Percentiles rank a stretch among this genome's conserved stretches.
These are phyloP conservation scores for Tympanopsis confertula DNA, from an alignment of 2,329 filamentous ascomycete genomes.

Conservation along the genomic window DNA sequence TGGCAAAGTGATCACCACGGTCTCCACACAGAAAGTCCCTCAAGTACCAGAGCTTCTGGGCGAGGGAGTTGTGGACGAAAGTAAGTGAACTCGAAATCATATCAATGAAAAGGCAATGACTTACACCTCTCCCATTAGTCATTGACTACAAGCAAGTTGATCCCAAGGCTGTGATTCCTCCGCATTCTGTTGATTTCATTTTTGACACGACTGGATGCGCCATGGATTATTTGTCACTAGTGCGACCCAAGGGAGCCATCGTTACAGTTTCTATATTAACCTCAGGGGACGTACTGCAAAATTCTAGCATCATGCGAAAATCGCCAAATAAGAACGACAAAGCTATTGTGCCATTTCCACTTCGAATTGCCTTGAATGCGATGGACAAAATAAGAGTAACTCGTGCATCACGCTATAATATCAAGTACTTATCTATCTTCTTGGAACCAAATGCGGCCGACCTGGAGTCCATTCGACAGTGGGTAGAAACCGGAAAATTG, in stretches of 20 bases:
- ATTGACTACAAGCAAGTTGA: conserved; percentile 25
- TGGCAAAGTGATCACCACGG: conserved; percentile 29
- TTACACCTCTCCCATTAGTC: conserved; percentile 9
- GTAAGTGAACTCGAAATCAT: background rate
- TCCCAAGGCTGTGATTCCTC: conserved; percentile 14
- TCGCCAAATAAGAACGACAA: conserved; percentile 8
- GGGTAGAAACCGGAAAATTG: conserved; percentile 15
- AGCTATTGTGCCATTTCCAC: conserved; percentile 11
- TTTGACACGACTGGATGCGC: conserved; percentile 25
- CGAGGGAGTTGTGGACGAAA: conserved; percentile 21
- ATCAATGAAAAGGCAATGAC: conserved; percentile 3
- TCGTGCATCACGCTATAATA: conserved; percentile 18
- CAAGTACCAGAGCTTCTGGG: conserved; percentile 23
- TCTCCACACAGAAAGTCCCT: conserved; percentile 27
- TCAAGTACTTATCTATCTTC: conserved; percentile 23
- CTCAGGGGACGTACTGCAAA: conserved; percentile 20
- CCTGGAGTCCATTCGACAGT: conserved; percentile 14
- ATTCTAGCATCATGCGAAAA: conserved; percentile 12
- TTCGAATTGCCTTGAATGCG: conserved; percentile 14
- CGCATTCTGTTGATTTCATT: conserved; percentile 25
- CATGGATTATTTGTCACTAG: conserved; percentile 19
- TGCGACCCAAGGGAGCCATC: conserved; percentile 21
- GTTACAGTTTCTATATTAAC: conserved; percentile 22
- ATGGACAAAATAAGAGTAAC: conserved; percentile 15
- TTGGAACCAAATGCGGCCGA: conserved; percentile 17